Evolutionary conservation across 352 stramenopile species (phyloP).

Genomic region (Phytophthora fragariae): DNA sequence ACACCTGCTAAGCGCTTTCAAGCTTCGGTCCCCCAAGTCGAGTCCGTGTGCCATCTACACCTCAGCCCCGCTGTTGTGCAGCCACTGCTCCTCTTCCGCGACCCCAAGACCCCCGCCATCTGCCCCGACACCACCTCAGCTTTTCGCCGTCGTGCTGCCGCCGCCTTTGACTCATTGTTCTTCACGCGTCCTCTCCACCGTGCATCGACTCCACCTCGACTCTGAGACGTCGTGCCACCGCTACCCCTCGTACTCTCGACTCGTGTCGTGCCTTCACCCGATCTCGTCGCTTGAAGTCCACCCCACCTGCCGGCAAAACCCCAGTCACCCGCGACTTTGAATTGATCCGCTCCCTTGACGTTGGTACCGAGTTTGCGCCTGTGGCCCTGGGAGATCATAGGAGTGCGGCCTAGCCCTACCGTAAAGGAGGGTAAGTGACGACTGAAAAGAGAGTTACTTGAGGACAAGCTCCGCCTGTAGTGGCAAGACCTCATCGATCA

Average conservation of each 20-base stretch:
- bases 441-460: background rate
- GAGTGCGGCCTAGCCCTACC: background rate
- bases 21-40: background rate
- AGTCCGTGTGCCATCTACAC: background rate
- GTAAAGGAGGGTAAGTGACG: background rate
- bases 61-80: background rate
- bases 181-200: too few species aligned
- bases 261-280: too few species aligned
- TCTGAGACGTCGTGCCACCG: too few species aligned
- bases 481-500: background rate
- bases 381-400: background rate
- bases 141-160: background rate
- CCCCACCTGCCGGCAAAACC: background rate
- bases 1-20: slow-evolving; percentile 5
- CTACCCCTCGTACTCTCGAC: too few species aligned
- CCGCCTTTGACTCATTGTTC: background rate
- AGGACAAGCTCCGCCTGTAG: background rate
- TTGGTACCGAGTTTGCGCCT: background rate
- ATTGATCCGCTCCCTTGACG: background rate
- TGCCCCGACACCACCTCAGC: background rate
- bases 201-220: too few species aligned
- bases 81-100: background rate
- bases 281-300: too few species aligned
- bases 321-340: background rate
- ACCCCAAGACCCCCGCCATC: background rate